Base-by-base conservation (phyloP, 805 yeast genomes). In the Phaffomyces opuntiae region DNA sequence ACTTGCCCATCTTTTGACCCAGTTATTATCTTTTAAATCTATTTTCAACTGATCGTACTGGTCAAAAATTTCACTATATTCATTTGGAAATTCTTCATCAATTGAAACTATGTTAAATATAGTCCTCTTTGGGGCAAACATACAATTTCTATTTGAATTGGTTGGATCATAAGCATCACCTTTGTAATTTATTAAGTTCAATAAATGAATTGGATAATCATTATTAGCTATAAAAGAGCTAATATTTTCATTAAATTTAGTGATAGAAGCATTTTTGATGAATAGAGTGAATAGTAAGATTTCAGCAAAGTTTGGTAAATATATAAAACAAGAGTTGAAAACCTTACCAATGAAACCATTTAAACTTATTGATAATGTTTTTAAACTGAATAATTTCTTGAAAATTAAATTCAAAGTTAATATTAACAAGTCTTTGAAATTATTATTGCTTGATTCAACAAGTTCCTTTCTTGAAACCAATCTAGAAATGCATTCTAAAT, bases 1-100 rank as follows among this genome's bases (percentile, higher is more conserved):
- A 42, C 71, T 65, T 44, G 73, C 68, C 87, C 87, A 81, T 52
- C 80, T 66, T 46, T 72, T 65, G 9, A 78, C 81, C 87, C 87
- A 81, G 5, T 51, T 40, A 25, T 69, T 55, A 7, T 83, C 86
- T 47, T 66, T 73, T 9, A 85, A 79, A 49, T 81, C 81, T 13
- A 59, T 49, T 5, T 19, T 24, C 3, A 56, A 34, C 8, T 45
- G 68, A 56, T 39, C 79, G 75, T 47, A 11, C 4, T 39, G 38
- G n/a, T 40, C 45, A 17, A 47, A 21, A 19, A 24, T n/a, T 17
- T 44, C 47, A 32, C 36, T 7, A n/a, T 25, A 45, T 13, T 44
- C 37, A 26, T 36, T 32, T 6, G 17, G n/a, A 21, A 8, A 82
- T 16, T 40, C 38, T 13, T 46, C 50, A 33, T 49, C 52, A 36